Evolutionary conservation across 192 early-diverging fungal genomes (phyloP).

Genomic region (Entomortierella parvispora): DNA sequence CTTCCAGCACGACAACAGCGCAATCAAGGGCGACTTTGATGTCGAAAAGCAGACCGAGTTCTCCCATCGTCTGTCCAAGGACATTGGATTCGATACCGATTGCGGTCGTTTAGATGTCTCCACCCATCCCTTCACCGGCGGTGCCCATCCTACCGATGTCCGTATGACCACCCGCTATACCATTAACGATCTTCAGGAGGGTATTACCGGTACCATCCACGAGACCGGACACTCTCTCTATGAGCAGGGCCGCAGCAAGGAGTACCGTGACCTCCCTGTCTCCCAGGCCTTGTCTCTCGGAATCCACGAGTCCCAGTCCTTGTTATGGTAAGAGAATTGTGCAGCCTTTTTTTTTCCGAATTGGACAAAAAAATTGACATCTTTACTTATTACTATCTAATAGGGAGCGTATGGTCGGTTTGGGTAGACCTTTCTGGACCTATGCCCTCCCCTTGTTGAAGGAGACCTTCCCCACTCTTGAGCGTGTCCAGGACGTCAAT

Average conservation of each 20-base stretch:
- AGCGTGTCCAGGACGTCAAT: constrained; percentile 21
- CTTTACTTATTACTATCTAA: too few species aligned
- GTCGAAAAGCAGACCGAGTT: constrained; percentile 51
- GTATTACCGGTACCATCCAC: constrained; percentile 53
- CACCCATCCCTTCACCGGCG: constrained; percentile 53
- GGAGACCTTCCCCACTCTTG: constrained; percentile 31
- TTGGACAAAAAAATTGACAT: not conserved
- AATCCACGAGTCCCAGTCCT: constrained; percentile 55
- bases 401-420: constrained; percentile 47
- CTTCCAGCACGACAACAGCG: constrained; percentile 46
- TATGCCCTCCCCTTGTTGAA: constrained; percentile 42
- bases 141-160: constrained; percentile 44
- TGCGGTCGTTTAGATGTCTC: constrained; percentile 54
- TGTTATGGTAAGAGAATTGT: constrained; percentile 45
- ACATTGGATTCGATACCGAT: constrained; percentile 54
- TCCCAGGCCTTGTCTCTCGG: constrained; percentile 42
- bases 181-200: constrained; percentile 37
- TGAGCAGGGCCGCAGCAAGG: constrained; percentile 52
- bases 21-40: constrained; percentile 36
- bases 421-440: constrained; percentile 46
- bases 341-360: not conserved
- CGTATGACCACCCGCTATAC: constrained; percentile 59
- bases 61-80: constrained; percentile 46
- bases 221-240: constrained; percentile 57
- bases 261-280: constrained; percentile 34